phyloP scores from a whole-genome alignment of 345 rosid genomes.

The Gossypium arboreum region DNA sequence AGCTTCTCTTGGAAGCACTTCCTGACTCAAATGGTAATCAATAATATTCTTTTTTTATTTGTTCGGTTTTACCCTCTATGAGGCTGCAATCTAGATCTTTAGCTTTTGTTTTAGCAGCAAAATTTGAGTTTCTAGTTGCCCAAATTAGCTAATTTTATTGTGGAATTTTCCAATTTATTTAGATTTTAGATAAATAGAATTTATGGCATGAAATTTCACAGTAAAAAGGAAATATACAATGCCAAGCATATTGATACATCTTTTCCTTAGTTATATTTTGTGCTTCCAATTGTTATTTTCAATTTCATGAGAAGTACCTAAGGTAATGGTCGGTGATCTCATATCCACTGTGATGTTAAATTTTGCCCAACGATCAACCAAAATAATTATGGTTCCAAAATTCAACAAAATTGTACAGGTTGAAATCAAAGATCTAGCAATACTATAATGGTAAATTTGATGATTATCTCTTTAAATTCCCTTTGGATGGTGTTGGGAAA shows the following conservation, averaged over 20 bases:
- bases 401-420: not conserved
- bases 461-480: not conserved
- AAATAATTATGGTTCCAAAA: not conserved
- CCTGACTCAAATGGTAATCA: constrained; percentile 39
- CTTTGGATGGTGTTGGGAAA: not conserved
- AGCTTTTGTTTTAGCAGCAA: not conserved
- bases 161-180: not conserved
- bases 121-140: not conserved
- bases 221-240: not conserved
- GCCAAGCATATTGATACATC: not conserved
- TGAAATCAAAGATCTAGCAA: not conserved
- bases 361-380: not conserved
- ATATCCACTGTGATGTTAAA: not conserved
- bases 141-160: not conserved
- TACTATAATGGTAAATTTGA: not conserved
- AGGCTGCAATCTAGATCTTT: not conserved
- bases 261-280: not conserved
- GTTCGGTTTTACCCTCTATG: not conserved
- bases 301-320: not conserved
- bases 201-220: not conserved
- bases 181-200: not conserved
- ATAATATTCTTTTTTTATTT: not conserved
- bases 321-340: not conserved
- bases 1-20: constrained; percentile 52
- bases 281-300: not conserved